These are phyloP conservation scores for Tricladium varicosporioides DNA, from an alignment of 2,329 filamentous ascomycete genomes.

Conservation along the genomic window DNA sequence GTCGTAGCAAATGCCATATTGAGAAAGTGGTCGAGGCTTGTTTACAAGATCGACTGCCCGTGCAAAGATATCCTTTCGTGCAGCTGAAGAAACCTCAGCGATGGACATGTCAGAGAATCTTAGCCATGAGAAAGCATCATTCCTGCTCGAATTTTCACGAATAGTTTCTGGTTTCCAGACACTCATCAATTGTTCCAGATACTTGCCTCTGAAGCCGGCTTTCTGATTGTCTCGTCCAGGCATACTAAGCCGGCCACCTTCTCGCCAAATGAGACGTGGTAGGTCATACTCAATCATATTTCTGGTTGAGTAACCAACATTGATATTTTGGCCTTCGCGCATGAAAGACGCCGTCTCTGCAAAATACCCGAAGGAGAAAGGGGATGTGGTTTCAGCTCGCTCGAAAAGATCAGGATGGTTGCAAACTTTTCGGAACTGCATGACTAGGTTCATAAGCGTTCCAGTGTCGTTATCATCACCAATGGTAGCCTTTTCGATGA, in stretches of 20 bases:
- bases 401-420: constrained; percentile 98
- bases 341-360: constrained; percentile 95
- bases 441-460: constrained; percentile 97
- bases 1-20: constrained; percentile 69
- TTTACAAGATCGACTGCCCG: constrained; percentile 63
- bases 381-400: constrained; percentile 85
- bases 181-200: constrained; percentile 80
- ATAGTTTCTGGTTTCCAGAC: constrained; percentile 85
- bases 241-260: constrained; percentile 73
- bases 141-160: constrained; percentile 56
- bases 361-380: constrained; percentile 80
- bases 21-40: constrained; percentile 58
- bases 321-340: constrained; percentile 77
- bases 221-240: constrained; percentile 69
- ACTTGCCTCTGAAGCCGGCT: constrained; percentile 79
- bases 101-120: constrained; percentile 79
- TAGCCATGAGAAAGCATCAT: constrained; percentile 81
- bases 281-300: constrained; percentile 82
- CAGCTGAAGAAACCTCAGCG: constrained; percentile 67
- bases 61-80: constrained; percentile 69
- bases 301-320: constrained; percentile 83
- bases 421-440: constrained; percentile 99
- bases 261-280: constrained; percentile 78
- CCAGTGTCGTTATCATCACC: constrained; percentile 94
- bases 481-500: constrained; percentile 93